Evolutionary conservation across 441 rosid genomes (phyloP), one percentile per base, ranked within the genome.

Genomic region (Rhodomyrtus psidioides): DNA sequence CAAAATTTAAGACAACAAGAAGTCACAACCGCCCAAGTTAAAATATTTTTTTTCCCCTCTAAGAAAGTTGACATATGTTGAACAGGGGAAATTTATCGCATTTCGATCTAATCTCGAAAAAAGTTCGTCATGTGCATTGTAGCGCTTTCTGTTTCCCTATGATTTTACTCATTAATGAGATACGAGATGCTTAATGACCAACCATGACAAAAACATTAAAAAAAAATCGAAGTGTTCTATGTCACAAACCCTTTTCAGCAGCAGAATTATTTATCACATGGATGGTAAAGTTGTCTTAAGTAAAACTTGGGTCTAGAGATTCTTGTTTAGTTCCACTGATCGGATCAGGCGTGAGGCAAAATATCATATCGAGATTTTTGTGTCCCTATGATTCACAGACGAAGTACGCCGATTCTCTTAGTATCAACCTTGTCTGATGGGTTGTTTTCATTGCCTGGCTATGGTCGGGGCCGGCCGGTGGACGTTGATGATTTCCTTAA

Each of bases 221-320:
- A 9, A 26, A 12, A 57, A 8, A 14, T 14, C 6, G 0, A 1
- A 70, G 49, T 34, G 4, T 10, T 70, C 10, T 10, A 3, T 5
- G 24, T 9, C 15, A 5, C 49, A 39, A 34, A 39, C n/a, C 79
- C 49, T 39, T 15, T 39, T 39, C 13, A 4, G 12, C n/a, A 9
- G n/a, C 58, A 55, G 6, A 55, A 55, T 2, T 55, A 55, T 55
- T 55, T 9, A 23, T 23, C 58, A 16, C 12, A 19, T 70, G 3
- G n/a, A 21, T 19, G 49, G 12, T 23, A 23, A 56, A 56, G 59
- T 56, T 24, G 27, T n/a, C 13, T 9, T 9, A 56, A 56, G 13
- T 21, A 6, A 12, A 39, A 19, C 15, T 5, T 3, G 0, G n/a
- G n/a, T 39, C 79, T 10, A 65, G 13, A 39, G n/a, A 8, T 39